Base-by-base conservation (phyloP, 2,329 filamentous ascomycete genomes). In the Colletotrichum somersetense region DNA sequence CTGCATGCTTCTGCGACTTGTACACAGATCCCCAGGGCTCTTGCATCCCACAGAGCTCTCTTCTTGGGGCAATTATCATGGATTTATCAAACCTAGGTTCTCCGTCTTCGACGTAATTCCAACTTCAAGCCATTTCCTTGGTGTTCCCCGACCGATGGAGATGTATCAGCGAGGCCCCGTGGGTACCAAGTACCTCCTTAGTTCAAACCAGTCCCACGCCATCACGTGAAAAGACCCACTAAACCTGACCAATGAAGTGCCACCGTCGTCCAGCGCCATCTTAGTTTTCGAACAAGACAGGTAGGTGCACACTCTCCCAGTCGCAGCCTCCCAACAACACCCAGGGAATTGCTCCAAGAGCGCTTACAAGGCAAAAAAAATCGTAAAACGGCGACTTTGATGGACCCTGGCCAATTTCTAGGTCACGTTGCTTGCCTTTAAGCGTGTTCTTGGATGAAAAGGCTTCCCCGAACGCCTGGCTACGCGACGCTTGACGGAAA, bases 221-320 rank as follows among this genome's bases (percentile, higher is more conserved):
- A 61, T 71, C 68, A 71, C 68, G 70, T 69, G 59, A 56, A 0
- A 0, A 1, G 46, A 20, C 38, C 66, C 70, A 70, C 53, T 59
- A 20, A 44, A 26, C 11, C 1, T 2, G 40, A 56, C 55, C 66
- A 33, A 57, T 57, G 38, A 38, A 40, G 20, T 40, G 16, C 14
- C 33, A 75, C 75, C 76, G 78, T 78, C 76, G 74, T 38, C 73
- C 74, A 75, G 74, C 77, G 55, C 55, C 55, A 78, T 77, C 57
- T 59, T 59, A 44, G 57, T 44, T 59, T 59, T 59, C 50, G 77
- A 81, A 80, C 79, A 77, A 81, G 79, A 81, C 81, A 82, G 55
- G 55, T 57, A 57, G 55, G 55, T 57, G 55, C 55, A 57, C 55
- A 57, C 55, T 82, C 81, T 73, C 46, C 52, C 53, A 67, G 66